phyloP scores from a whole-genome alignment of 2,329 filamentous ascomycete species.

The Neonectria sp. region DNA sequence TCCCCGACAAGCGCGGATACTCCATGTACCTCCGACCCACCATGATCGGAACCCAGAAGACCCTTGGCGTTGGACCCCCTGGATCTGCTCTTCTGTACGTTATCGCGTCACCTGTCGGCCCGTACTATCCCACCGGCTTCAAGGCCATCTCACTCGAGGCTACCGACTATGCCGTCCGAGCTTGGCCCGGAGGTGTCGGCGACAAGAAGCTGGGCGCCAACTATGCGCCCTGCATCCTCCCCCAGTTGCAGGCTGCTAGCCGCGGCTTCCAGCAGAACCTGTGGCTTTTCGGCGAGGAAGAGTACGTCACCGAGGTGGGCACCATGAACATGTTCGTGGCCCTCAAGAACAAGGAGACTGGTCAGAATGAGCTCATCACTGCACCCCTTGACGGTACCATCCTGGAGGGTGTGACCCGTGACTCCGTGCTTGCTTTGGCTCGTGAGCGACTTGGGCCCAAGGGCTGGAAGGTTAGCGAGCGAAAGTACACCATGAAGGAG shows the following conservation, averaged over 20 bases:
- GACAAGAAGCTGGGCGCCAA: slow-evolving; percentile 99
- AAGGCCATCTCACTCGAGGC: slow-evolving; percentile 97
- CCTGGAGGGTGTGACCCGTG: slow-evolving; percentile 92
- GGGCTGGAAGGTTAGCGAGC: slow-evolving; percentile 91
- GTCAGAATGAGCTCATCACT: slow-evolving; percentile 93
- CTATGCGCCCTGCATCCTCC: slow-evolving; percentile 99
- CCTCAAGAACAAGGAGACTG: slow-evolving; percentile 87
- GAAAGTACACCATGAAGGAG: slow-evolving; percentile 93
- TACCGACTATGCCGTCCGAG: slow-evolving; percentile 95
- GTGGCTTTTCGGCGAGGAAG: slow-evolving; percentile 96
- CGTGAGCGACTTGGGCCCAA: slow-evolving; percentile 85
- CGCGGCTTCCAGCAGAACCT: slow-evolving; percentile 98
- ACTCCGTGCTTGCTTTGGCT: slow-evolving; percentile 90
- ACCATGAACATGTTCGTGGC: slow-evolving; percentile 99
- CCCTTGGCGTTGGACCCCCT: slow-evolving; percentile 92
- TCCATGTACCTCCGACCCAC: slow-evolving; percentile 96
- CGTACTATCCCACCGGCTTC: slow-evolving; percentile 98
- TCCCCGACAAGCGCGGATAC: slow-evolving; percentile 89
- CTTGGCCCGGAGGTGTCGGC: slow-evolving; percentile 97
- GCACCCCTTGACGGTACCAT: slow-evolving; percentile 97
- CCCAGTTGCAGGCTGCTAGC: slow-evolving; percentile 91
- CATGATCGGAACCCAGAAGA: slow-evolving; percentile 97
- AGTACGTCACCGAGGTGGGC: slow-evolving; percentile 96
- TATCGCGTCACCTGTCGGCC: slow-evolving; percentile 96
- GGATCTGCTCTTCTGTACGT: slow-evolving; percentile 93